Percentiles rank a stretch among this genome's conserved stretches.
Evolutionary conservation across 805 yeast species (phyloP).

Genomic region (Starmerella gropengiesseri): DNA sequence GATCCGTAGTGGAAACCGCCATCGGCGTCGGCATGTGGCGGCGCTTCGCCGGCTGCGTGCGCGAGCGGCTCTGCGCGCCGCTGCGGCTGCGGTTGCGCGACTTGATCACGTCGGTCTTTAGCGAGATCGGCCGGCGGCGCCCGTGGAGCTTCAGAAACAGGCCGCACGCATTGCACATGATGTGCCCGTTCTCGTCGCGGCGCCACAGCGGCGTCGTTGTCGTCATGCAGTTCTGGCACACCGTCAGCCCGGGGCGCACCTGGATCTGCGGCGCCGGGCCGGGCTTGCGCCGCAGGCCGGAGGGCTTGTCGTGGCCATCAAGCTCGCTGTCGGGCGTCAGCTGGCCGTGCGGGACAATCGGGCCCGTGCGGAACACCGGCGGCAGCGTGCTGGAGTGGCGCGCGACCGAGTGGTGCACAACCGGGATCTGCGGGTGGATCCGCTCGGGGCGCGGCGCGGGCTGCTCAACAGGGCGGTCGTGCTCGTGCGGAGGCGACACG

Average conservation of each 20-base stretch:
- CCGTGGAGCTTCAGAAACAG: slow-evolving; percentile 86
- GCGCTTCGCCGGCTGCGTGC: slow-evolving; percentile 8
- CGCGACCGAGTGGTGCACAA: too few relatives aligned
- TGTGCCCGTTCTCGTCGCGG: slow-evolving; percentile 83
- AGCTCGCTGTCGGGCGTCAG: not conserved
- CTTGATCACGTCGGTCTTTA: slow-evolving; percentile 87
- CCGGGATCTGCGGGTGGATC: not conserved
- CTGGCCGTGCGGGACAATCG: not conserved
- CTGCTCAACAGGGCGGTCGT: not conserved
- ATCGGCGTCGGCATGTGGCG: slow-evolving; percentile 10
- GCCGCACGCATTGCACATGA: slow-evolving; percentile 95
- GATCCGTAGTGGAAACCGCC: slow-evolving; percentile 10
- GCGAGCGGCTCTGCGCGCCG: slow-evolving; percentile 12
- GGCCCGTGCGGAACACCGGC: not conserved
- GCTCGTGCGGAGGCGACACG: not conserved
- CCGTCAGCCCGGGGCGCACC: slow-evolving; percentile 19
- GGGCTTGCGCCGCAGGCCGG: slow-evolving; percentile 12
- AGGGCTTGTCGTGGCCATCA: slow-evolving; percentile 1
- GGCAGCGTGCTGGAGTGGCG: too few relatives aligned
- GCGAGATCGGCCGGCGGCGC: slow-evolving; percentile 79
- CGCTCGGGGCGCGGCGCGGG: not conserved
- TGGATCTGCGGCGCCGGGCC: slow-evolving; percentile 19
- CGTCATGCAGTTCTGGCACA: slow-evolving; percentile 83
- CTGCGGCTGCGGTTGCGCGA: slow-evolving; percentile 57
- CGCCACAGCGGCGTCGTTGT: slow-evolving; percentile 94